Evolutionary conservation across 345 rosid species (phyloP).

Genomic region (Boechera stricta): DNA sequence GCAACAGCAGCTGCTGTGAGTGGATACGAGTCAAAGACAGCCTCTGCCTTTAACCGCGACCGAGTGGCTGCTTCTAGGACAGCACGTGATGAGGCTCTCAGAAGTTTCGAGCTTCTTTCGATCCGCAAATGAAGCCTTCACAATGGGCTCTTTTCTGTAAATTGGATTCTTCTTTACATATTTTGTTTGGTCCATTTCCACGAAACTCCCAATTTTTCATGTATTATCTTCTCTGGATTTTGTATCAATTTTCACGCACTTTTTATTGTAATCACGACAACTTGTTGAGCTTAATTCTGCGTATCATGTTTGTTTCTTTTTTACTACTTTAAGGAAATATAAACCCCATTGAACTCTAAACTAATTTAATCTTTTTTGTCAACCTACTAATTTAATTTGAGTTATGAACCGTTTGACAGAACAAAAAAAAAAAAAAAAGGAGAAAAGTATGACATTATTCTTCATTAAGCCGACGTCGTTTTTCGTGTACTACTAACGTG

Average conservation of each 20-base stretch:
- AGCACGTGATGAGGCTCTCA: conserved; percentile 61
- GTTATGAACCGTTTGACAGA: not conserved
- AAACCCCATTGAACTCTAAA: not conserved
- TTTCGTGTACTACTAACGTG: not conserved
- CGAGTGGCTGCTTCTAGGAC: conserved; percentile 56
- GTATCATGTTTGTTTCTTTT: too few relatives aligned
- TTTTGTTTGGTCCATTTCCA: conserved; percentile 36
- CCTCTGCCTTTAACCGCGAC: conserved; percentile 56
- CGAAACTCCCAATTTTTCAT: conserved; percentile 30
- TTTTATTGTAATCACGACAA: conserved; percentile 34
- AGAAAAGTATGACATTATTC: too few relatives aligned
- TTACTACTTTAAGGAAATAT: too few relatives aligned
- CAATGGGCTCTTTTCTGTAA: conserved; percentile 22
- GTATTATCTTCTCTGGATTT: conserved; percentile 29
- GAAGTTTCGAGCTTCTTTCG: conserved; percentile 78
- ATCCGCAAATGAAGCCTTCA: conserved; percentile 54
- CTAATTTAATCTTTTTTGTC: not conserved
- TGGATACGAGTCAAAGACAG: conserved; percentile 59
- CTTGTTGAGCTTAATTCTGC: conserved; percentile 9
- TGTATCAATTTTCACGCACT: conserved; percentile 17
- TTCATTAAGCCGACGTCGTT: not conserved
- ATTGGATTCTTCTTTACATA: conserved; percentile 33
- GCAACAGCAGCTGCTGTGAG: conserved; percentile 43
- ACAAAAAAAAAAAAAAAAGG: not conserved
- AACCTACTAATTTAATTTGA: not conserved